Base-by-base conservation (phyloP, 352 stramenopile genomes). In the Phytophthora hibernalis region DNA sequence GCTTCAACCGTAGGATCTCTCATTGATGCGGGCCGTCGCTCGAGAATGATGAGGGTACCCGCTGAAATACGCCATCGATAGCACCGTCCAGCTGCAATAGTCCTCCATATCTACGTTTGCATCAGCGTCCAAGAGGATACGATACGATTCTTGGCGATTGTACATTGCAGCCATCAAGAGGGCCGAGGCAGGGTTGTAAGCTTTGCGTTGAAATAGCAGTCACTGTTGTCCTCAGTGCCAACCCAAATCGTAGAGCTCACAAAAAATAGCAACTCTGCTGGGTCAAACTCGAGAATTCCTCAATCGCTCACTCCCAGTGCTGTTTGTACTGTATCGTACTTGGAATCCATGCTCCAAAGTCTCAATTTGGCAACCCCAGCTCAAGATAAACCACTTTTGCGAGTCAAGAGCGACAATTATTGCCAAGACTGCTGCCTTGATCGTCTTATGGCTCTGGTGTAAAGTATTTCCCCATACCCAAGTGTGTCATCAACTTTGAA, bases 91-190 rank as follows among this genome's bases (percentile, higher is more conserved):
- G 11, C 31, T 18, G 11, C n/a, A 45, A 26, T 26, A 31, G 28
- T 54, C 47, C 31, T 56, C 31, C 20, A 56, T 11, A 44, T 56
- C 31, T 21, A 56, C 30, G 20, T 56, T 16, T 30, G 49, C 49
- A n/a, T 11, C 9, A 1, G 49, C n/a, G 15, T 56, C 49, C 31
- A 56, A 31, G 2, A 56, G 10, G 11, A 56, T 56, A 8, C 49
- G 49, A 56, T 47, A 18, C 18, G 31, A 18, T 31, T 56, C 49
- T 5, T 21, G 49, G 2, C 31, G 49, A 24, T 56, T 56, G 49
- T 56, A 44, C 49, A 56, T 56, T 8, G 49, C 49, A 3, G 49
- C 49, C 22, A 45, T 30, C 3, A 45, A 20, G 10, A 44, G 31
- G 13, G 49, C 30, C n/a, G 31, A 33, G 28, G 8, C 28, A 33